These are phyloP conservation scores for Galerina sulciceps DNA, from an alignment of 768 basidiomycete genomes.

Conservation along the genomic window DNA sequence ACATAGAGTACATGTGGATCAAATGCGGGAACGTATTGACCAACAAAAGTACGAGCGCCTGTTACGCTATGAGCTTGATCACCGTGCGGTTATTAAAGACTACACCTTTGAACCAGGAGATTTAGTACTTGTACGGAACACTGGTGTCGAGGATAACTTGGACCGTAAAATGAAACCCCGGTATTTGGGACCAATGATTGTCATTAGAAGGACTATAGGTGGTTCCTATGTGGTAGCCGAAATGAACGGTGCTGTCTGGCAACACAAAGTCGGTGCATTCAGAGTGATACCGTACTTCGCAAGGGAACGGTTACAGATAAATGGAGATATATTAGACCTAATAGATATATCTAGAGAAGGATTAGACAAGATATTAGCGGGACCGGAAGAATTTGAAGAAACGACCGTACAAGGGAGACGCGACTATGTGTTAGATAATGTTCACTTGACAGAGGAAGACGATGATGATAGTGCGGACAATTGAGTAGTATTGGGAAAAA, in stretches of 20 bases:
- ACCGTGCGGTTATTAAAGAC: slow-evolving; percentile 3
- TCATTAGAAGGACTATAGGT: slow-evolving; percentile 28
- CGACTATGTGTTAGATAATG: too few relatives aligned
- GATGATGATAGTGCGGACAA: too few relatives aligned
- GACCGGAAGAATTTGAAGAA: too few relatives aligned
- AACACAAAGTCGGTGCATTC: background rate
- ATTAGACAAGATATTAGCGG: background rate
- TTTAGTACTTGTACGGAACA: slow-evolving; percentile 39
- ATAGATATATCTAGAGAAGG: background rate
- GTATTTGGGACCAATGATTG: slow-evolving; percentile 41
- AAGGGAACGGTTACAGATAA: background rate
- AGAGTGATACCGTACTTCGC: background rate
- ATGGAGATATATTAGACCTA: background rate
- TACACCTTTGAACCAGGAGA: slow-evolving; percentile 33
- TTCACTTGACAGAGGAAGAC: too few relatives aligned
- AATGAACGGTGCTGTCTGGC: background rate
- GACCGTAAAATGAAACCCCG: slow-evolving; percentile 30
- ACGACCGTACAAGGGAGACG: too few relatives aligned
- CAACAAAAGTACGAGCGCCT: background rate
- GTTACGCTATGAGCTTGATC: slow-evolving; percentile 1
- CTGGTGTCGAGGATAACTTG: slow-evolving; percentile 26
- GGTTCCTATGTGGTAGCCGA: slow-evolving; percentile 30
- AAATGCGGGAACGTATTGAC: slow-evolving; percentile 12
- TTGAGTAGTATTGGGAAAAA: too few relatives aligned
- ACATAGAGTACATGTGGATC: slow-evolving; percentile 19